phyloP scores from a whole-genome alignment of 106 monocot genomes.

The Dendrobium catenatum region DNA sequence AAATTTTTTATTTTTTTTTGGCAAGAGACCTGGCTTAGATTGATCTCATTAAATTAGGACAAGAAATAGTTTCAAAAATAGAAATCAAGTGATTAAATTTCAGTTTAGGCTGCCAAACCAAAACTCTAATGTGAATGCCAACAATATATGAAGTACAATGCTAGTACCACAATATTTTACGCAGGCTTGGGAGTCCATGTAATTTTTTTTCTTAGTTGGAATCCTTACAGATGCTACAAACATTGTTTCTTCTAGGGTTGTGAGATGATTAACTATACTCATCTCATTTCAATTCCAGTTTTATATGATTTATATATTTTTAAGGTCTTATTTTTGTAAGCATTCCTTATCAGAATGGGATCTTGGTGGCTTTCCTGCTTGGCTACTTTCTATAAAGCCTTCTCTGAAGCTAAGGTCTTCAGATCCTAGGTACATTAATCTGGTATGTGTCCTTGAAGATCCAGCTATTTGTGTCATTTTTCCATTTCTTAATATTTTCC shows the following conservation, averaged over 20 bases:
- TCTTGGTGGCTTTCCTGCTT: constrained; percentile 95
- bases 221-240: not conserved
- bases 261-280: not conserved
- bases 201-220: not conserved
- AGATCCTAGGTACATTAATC: constrained; percentile 66
- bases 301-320: not conserved
- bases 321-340: not conserved
- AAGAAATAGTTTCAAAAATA: not conserved
- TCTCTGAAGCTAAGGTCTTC: constrained; percentile 76
- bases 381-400: constrained; percentile 88
- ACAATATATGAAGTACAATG: not conserved
- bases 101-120: not conserved
- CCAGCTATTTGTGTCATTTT: not conserved
- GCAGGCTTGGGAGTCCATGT: too few relatives aligned
- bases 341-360: constrained; percentile 78
- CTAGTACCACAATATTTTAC: not conserved
- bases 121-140: not conserved
- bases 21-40: not conserved
- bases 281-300: not conserved
- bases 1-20: not conserved
- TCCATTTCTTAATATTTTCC: not conserved
- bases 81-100: not conserved
- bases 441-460: constrained; percentile 35
- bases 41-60: not conserved
- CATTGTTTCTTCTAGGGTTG: not conserved